These are phyloP conservation scores for Lipomyces yamanashiensis DNA, from an alignment of 805 yeast genomes.

Conservation along the genomic window DNA sequence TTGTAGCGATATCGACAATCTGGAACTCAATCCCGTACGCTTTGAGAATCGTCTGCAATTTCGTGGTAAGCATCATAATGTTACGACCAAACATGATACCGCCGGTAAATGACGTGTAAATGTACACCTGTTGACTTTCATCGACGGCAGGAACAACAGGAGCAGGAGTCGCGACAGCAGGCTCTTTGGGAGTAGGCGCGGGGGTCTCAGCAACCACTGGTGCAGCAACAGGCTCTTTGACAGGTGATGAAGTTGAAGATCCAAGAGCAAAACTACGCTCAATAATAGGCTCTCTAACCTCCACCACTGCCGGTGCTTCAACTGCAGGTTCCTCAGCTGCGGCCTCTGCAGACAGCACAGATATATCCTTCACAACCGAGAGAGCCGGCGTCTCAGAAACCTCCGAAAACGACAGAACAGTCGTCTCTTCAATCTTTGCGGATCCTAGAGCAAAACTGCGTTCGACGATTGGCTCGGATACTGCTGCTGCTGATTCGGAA, in stretches of 20 bases:
- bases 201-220: background rate
- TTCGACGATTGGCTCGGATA: background rate
- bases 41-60: conserved; percentile 71
- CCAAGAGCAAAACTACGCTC: background rate
- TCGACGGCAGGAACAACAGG: conserved; percentile 4
- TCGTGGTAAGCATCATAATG: conserved; percentile 74
- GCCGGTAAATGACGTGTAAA: conserved; percentile 86
- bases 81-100: conserved; percentile 63
- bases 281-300: background rate
- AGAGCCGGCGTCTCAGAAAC: background rate
- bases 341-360: background rate
- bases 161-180: background rate
- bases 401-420: background rate
- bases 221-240: background rate
- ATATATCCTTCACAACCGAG: background rate
- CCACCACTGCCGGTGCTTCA: background rate
- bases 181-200: background rate
- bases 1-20: conserved; percentile 82
- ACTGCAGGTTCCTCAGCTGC: background rate
- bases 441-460: background rate
- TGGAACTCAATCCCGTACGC: conserved; percentile 73
- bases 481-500: background rate
- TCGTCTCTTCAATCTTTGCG: background rate
- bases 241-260: background rate
- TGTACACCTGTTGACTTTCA: conserved; percentile 52